Base-by-base conservation (phyloP, 805 yeast genomes). In the Yueomyces sinensis region DNA sequence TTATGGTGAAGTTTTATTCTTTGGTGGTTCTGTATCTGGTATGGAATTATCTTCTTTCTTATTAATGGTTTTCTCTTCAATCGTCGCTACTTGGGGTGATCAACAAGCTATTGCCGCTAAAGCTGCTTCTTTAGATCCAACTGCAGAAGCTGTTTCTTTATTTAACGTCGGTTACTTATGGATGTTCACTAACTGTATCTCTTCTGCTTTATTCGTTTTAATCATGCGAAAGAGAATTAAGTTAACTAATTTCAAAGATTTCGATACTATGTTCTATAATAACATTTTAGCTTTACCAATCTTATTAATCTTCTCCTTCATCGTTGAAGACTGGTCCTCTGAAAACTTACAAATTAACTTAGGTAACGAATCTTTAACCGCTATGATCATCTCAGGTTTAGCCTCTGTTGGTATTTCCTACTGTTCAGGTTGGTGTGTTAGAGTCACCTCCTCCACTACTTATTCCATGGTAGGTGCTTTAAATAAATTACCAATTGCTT, bases 381-480 rank as follows among this genome's bases (percentile, higher is more conserved):
- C 77, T 31, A 87, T 91, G 95, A 52, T 91, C 42, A 72, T 89
- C 55, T 83, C 95, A 27, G 98, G 98, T 61, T 73, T 82, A 47
- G 79, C 94, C 31, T 80, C 96, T 23, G 94, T 91, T 35, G 96
- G 94, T 66, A 91, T 91, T 58, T 89, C 97, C 31, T 91, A 91
- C 74, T 84, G 95, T 63, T 86, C 97, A 11, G 98, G 96, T 41
- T 91, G 98, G 98, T 91, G 98, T 74, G 94, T 91, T 45, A 83
- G 98, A 67, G 97, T 91, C 44, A 91, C 98, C 30, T 84, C 96
- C 17, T 87, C 97, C 19, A 91, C 98, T 37, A 91, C 98, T 37
- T 91, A 91, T 68, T 84, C 95, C 36, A 91, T 91, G 98, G 97
- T 91, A 39, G 98, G 98, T 61, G 98, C 98, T 36, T 74, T 91